Conservation (phyloP, 371 early-diverging fungal species). For the Haplosporangium sp. region DNA sequence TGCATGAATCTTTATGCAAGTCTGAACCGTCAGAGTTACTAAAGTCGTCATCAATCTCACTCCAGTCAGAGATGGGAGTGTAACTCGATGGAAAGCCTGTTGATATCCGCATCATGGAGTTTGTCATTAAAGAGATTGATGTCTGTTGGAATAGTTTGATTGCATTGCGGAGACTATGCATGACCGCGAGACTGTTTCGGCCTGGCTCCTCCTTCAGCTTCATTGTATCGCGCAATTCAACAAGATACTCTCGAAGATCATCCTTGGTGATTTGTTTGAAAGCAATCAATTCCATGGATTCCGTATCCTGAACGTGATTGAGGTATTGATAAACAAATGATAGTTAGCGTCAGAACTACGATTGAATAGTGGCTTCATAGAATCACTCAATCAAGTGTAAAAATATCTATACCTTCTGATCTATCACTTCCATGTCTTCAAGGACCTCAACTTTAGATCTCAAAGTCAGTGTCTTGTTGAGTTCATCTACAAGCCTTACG, state of each 20-base stretch:
- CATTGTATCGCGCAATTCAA: slow-evolving; percentile 8
- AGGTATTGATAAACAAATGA: no score
- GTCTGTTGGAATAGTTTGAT: slow-evolving; percentile 6
- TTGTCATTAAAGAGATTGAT: neutral
- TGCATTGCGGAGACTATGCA: neutral
- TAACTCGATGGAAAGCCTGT: neutral
- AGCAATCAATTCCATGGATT: neutral
- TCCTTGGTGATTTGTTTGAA: slow-evolving; percentile 24
- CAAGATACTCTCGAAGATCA: slow-evolving; percentile 18
- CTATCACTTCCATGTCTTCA: no score
- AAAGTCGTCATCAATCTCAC: no score
- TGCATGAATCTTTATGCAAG: no score
- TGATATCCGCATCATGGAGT: no score
- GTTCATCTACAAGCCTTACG: slow-evolving; percentile 20
- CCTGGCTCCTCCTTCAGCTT: no score
- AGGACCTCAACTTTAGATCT: neutral
- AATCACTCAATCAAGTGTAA: no score
- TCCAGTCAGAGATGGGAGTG: neutral
- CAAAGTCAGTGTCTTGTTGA: slow-evolving; percentile 2
- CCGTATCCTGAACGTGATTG: neutral
- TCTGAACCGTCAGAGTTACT: no score
- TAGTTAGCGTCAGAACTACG: no score
- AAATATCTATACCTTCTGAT: neutral
- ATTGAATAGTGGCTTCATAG: no score
- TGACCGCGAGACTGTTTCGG: neutral